Percentiles rank a stretch among this genome's conserved stretches.
phyloP scores from a whole-genome alignment of 2,329 filamentous ascomycete genomes.

The Calcarisporium arbuscula region DNA sequence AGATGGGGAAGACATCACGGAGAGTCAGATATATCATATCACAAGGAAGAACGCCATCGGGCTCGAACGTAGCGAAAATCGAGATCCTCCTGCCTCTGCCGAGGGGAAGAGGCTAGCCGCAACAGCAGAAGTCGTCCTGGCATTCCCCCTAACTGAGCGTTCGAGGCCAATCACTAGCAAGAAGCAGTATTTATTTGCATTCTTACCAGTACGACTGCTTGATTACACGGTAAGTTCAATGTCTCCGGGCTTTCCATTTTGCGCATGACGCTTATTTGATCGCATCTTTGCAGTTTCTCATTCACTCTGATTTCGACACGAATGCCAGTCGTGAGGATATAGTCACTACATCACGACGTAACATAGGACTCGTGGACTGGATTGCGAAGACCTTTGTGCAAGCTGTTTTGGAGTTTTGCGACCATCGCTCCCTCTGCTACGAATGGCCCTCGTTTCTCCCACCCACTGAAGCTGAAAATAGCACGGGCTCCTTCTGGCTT shows the following conservation, averaged over 20 bases:
- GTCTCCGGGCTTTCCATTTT: too few relatives aligned
- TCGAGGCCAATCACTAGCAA: conserved; percentile 28
- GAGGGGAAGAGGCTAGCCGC: conserved; percentile 15
- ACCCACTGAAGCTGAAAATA: conserved; percentile 9
- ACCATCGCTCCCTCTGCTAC: conserved; percentile 30
- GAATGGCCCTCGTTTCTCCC: conserved; percentile 41
- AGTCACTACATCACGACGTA: conserved; percentile 28
- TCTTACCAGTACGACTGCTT: conserved; percentile 35
- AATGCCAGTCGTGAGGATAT: conserved; percentile 38
- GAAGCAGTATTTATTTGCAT: conserved; percentile 37
- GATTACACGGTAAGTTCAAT: too few relatives aligned
- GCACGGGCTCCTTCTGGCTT: too few relatives aligned
- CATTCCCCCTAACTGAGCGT: conserved; percentile 34
- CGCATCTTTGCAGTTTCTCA: too few relatives aligned
- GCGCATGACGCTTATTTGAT: too few relatives aligned
- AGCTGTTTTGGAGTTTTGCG: conserved; percentile 31
- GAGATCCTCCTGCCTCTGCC: conserved; percentile 21
- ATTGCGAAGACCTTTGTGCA: conserved; percentile 32
- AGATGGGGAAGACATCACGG: too few relatives aligned
- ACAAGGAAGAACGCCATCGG: conserved; percentile 19
- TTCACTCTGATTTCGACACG: conserved; percentile 45
- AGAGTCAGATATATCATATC: conserved; percentile 22
- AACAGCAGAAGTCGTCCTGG: conserved; percentile 32
- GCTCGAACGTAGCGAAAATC: conserved; percentile 28
- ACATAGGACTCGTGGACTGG: conserved; percentile 24